Conservation (phyloP, 306 rosid species). For the Mimosa pudica region DNA sequence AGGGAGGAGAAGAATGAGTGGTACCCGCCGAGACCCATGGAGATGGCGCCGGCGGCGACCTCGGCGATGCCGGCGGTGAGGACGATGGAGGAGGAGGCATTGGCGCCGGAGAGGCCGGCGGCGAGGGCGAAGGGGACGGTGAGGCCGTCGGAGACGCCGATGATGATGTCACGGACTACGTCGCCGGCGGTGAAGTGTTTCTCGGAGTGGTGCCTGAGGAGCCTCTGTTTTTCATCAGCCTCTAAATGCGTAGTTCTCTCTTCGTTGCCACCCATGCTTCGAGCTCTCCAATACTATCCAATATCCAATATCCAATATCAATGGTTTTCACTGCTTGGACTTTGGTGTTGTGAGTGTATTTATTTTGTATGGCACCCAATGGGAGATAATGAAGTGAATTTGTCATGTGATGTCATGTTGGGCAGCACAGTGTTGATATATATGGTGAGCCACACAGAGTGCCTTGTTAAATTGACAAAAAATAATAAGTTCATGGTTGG, state of each 20-base stretch:
- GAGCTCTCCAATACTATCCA: too few species aligned
- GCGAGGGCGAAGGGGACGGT: conserved; percentile 80
- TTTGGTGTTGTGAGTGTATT: too few species aligned
- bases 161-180: conserved; percentile 64
- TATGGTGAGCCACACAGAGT: too few species aligned
- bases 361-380: neutral
- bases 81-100: conserved; percentile 65
- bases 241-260: conserved; percentile 21
- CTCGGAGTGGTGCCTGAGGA: conserved; percentile 58
- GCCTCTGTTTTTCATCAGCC: conserved; percentile 50
- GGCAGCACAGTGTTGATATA: neutral
- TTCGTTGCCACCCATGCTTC: conserved; percentile 31
- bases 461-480: too few species aligned
- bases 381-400: too few species aligned
- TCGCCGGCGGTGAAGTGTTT: conserved; percentile 74
- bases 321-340: too few species aligned
- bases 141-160: conserved; percentile 77
- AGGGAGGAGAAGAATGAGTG: neutral
- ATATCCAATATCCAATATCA: too few species aligned
- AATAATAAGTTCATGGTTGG: too few species aligned
- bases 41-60: conserved; percentile 75
- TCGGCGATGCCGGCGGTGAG: conserved; percentile 78
- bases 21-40: conserved; percentile 92
- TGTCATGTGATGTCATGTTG: neutral
- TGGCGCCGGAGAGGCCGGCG: conserved; percentile 71